A percentile compares a stretch with the other conserved stretches of the same genome.
Evolutionary conservation across 2,329 filamentous ascomycete species (phyloP).

Genomic region (Colletotrichum phormii): DNA sequence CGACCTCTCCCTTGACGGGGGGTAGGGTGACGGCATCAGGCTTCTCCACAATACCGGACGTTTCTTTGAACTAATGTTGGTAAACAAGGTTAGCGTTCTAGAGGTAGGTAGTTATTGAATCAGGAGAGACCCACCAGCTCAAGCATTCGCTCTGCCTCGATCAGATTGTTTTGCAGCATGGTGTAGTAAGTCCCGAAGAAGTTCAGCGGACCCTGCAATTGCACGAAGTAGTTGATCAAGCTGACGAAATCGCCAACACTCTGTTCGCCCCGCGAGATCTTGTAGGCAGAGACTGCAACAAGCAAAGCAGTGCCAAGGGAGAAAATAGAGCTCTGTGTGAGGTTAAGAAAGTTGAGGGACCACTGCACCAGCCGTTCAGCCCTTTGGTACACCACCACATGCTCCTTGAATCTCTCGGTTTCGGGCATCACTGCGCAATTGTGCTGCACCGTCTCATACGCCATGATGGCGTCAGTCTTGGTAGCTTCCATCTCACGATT

Average conservation of each 20-base stretch:
- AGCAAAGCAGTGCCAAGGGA: conserved; percentile 70
- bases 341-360: conserved; percentile 69
- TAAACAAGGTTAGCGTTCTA: conserved; percentile 33
- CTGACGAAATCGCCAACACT: conserved; percentile 68
- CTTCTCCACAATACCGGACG: conserved; percentile 55
- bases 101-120: rapidly evolving
- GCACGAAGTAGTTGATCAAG: conserved; percentile 69
- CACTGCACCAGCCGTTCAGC: conserved; percentile 68
- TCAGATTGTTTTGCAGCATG: conserved; percentile 58
- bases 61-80: conserved; percentile 53
- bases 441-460: conserved; percentile 71
- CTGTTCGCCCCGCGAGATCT: conserved; percentile 66
- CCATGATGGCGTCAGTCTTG: conserved; percentile 58
- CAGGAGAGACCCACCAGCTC: conserved; percentile 49
- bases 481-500: conserved; percentile 57
- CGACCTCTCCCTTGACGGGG: conserved; percentile 50
- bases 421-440: conserved; percentile 72
- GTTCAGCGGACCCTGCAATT: conserved; percentile 70
- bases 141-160: conserved; percentile 58
- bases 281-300: conserved; percentile 71
- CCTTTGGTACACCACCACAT: conserved; percentile 66
- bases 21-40: conserved; percentile 49
- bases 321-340: conserved; percentile 73
- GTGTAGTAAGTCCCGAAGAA: conserved; percentile 67
- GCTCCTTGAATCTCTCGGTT: conserved; percentile 66